These are phyloP conservation scores for Mucor circinelloides DNA, from an alignment of 371 early-diverging fungal species.

Conservation along the genomic window DNA sequence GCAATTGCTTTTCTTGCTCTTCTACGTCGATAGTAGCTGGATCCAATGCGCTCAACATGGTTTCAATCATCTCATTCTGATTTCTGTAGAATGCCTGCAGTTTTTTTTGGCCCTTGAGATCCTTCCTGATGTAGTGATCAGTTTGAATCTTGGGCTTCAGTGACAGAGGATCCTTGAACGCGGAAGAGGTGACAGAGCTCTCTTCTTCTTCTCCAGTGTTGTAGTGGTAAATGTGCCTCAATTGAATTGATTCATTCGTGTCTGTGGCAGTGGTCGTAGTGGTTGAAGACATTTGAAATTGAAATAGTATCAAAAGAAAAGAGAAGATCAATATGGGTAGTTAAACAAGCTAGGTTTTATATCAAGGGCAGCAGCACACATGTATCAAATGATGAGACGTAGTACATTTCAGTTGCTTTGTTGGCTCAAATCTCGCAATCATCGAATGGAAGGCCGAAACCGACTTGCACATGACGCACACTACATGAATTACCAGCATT, in stretches of 20 bases:
- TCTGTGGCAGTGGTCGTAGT: background rate
- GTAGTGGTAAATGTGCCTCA: background rate
- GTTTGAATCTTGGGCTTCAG: constrained; percentile 23
- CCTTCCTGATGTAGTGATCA: constrained; percentile 25
- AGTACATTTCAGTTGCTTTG: background rate
- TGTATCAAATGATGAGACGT: background rate
- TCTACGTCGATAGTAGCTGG: constrained; percentile 33
- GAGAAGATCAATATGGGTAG: background rate
- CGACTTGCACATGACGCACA: background rate
- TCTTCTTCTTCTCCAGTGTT: background rate
- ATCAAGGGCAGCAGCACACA: background rate
- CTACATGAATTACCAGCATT: background rate
- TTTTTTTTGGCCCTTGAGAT: constrained; percentile 14
- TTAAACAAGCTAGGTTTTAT: background rate
- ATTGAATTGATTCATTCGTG: background rate
- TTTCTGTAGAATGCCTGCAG: constrained; percentile 73
- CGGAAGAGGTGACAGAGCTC: background rate
- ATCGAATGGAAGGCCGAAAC: background rate
- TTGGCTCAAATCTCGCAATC: background rate
- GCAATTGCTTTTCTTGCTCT: constrained; percentile 37
- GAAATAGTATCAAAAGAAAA: background rate
- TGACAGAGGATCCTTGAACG: constrained; percentile 24
- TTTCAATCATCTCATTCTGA: constrained; percentile 85
- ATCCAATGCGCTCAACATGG: constrained; percentile 63
- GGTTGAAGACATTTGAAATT: background rate